Evolutionary conservation across 345 rosid genomes (phyloP).

Genomic region (Lagerstroemia speciosa): DNA sequence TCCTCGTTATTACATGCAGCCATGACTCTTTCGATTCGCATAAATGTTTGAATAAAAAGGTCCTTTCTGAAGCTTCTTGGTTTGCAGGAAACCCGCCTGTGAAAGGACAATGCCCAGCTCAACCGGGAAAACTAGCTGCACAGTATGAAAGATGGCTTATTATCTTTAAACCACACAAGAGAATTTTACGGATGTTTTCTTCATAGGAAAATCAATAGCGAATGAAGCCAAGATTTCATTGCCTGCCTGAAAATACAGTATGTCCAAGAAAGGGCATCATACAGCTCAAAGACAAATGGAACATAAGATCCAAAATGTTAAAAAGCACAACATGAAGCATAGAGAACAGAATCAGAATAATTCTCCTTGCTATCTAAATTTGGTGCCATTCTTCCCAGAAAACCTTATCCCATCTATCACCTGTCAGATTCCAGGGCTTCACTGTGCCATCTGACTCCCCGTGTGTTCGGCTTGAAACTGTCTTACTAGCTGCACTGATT

Average conservation of each 20-base stretch:
- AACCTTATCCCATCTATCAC: background rate
- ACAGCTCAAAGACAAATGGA: background rate
- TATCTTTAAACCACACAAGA: too few relatives aligned
- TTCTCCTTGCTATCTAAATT: background rate
- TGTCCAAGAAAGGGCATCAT: background rate
- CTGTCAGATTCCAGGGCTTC: background rate
- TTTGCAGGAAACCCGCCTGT: background rate
- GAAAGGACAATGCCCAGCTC: too few relatives aligned
- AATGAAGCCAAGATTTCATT: background rate
- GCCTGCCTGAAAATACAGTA: background rate
- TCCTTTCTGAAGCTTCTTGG: background rate
- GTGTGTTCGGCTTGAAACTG: constrained; percentile 39
- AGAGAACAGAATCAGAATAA: background rate
- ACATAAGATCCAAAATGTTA: background rate
- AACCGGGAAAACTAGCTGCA: too few relatives aligned
- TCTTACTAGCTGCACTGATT: constrained; percentile 48
- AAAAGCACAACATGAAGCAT: background rate
- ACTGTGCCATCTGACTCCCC: constrained; percentile 13
- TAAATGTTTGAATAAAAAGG: background rate
- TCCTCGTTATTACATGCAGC: background rate
- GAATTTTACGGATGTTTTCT: too few relatives aligned
- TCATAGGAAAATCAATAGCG: too few relatives aligned
- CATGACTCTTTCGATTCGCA: background rate
- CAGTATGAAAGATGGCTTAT: too few relatives aligned
- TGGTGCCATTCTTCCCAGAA: background rate